Percentiles rank a stretch among this genome's conserved stretches.
These are phyloP conservation scores for Chamaecrista fasciculata DNA, from an alignment of 306 rosid species.

Conservation along the genomic window DNA sequence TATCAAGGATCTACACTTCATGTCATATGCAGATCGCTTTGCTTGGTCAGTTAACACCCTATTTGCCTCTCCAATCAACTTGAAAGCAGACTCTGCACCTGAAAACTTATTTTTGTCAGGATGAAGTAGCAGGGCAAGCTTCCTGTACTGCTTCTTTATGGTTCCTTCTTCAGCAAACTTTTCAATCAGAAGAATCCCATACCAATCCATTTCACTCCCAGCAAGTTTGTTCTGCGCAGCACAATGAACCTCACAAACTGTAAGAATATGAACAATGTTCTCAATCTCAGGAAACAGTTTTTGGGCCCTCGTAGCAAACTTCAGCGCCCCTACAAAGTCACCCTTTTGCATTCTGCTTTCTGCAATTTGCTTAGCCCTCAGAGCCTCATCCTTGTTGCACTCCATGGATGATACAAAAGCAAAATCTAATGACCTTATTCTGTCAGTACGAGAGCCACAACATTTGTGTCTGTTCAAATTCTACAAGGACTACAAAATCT, in stretches of 20 bases:
- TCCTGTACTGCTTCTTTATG: slow-evolving; percentile 76
- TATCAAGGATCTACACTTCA: slow-evolving; percentile 27
- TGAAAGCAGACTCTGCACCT: slow-evolving; percentile 97
- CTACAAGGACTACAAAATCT: slow-evolving; percentile 20
- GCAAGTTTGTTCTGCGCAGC: slow-evolving; percentile 59
- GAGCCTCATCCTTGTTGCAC: slow-evolving; percentile 92
- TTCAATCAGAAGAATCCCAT: slow-evolving; percentile 65
- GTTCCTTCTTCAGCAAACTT: slow-evolving; percentile 48
- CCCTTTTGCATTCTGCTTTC: slow-evolving; percentile 54
- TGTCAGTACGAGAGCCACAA: not conserved
- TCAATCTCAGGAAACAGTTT: slow-evolving; percentile 63
- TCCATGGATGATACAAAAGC: slow-evolving; percentile 58
- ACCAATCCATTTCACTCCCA: slow-evolving; percentile 78
- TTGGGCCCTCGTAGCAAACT: slow-evolving; percentile 66
- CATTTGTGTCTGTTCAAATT: slow-evolving; percentile 15
- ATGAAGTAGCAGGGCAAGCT: slow-evolving; percentile 82
- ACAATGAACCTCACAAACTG: slow-evolving; percentile 84
- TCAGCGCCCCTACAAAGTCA: slow-evolving; percentile 73
- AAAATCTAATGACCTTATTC: slow-evolving; percentile 26
- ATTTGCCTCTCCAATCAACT: slow-evolving; percentile 81
- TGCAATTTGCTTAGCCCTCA: slow-evolving; percentile 69
- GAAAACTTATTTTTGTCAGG: slow-evolving; percentile 87
- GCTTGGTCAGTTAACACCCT: slow-evolving; percentile 59
- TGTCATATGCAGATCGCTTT: slow-evolving; percentile 52
- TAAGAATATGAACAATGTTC: slow-evolving; percentile 58